Base-by-base conservation (phyloP, 2,329 filamentous ascomycete species). In the Arthroderma sp. region DNA sequence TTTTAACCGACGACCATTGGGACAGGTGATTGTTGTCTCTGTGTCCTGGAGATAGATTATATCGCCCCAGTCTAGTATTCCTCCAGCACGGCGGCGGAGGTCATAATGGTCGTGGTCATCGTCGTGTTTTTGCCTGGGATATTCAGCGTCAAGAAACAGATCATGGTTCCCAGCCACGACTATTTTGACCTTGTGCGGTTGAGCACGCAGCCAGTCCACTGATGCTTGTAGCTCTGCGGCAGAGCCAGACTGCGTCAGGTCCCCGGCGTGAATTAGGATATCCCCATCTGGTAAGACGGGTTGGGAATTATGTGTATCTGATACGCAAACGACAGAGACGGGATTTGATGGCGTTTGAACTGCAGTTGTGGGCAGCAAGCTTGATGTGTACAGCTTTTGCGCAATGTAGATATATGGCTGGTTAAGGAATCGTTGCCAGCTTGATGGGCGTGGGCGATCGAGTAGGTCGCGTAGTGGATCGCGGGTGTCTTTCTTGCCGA, bases 111-210 rank as follows among this genome's bases (percentile, higher is more conserved):
- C 9, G 4, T 30, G 7, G 28, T 40, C 2, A 29, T 57, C 59
- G 39, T 65, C 63, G 10, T 59, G 59, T 0, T 60, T 57, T n/a
- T 64, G 55, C 9, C 68, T 61, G 4, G 81, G 71, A 22, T 74
- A 75, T 36, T 66, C 66, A 28, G 73, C 68, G 60, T 91, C 86
- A 47, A 93, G 81, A 66, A 76, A 86, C 50, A 77, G 77, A 55
- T 94, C 87, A 58, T 94, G 87, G 58, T 94, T 94, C 0, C 87
- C 87, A 9, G 78, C 77, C 30, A 94, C 77, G 10, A 87, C 72
- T 9, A 94, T 69, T 61, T 94, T 93, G 60, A 86, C 72, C 36
- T 65, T 63, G 57, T 93, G 85, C 0, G 83, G 80, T 11, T 83
- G 73, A 1, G 68, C 64, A 31, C 69, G 71, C 15, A 94, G 68